Evolutionary conservation across 2,329 filamentous ascomycete species (phyloP), one percentile per base, ranked within the genome.

Genomic region (Cladosporium cucumerinum): DNA sequence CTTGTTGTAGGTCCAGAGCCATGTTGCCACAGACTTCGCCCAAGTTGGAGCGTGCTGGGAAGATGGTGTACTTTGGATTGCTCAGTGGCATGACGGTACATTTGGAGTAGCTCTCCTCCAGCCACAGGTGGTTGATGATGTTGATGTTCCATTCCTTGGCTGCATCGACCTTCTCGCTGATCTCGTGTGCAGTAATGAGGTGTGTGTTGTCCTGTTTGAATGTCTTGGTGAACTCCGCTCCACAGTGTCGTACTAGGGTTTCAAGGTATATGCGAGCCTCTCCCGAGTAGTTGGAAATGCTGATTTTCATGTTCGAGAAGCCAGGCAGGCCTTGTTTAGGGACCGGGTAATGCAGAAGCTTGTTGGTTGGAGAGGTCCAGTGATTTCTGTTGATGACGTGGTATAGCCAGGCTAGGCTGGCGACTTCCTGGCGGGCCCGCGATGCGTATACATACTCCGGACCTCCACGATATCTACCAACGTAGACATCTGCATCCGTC

Each of bases 151-250:
- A 99, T 78, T 98, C 95, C 67, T 87, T 86, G 0, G 95, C 95
- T 1, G 95, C 95, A 43, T 90, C 88, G 76, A 91, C 97, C 78
- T 99, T 99, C 74, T 98, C 95, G 73, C 94, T 96, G 64, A 87
- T 87, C 65, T 89, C 87, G 71, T 96, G 90, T 5, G 95, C 95
- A 0, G 94, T 97, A 72, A 99, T 89, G 0, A 99, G 85, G 78
- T 99, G 95, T 0, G 93, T 98, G 76, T 99, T 98, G 67, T 97
- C 93, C 69, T 90, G 87, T 77, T 92, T 96, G 87, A 99, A 91
- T 0, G 92, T 96, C 79, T 96, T 96, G 32, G 95, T 99, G 74
- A 92, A 98, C 67, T 90, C 89, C 10, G 91, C 94, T 18, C 95
- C 95, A 18, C 89, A 84, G 26, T 93, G 93, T 66, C 83, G 87